Evolutionary conservation across 768 basidiomycete genomes (phyloP), one percentile per base, ranked within the genome.

Genomic region (Lactarius tabidus): DNA sequence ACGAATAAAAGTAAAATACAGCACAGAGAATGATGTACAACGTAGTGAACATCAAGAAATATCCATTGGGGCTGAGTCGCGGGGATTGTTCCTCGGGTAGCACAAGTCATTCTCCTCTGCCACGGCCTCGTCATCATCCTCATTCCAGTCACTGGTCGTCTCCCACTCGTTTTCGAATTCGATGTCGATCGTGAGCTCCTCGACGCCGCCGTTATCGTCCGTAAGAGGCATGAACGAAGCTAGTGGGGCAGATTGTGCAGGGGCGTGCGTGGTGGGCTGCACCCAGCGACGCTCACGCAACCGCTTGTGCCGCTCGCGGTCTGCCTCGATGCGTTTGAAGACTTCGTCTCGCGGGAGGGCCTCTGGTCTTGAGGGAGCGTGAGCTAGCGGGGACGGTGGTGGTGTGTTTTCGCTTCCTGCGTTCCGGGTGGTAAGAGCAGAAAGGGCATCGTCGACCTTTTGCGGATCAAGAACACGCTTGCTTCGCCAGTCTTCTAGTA

Each of bases 101-200:
- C 90, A 91, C 5, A 91, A 72, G 55, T 81, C 81, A 60, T 84
- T 85, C 74, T 93, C 89, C 70, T 92, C 90, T 26, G 73, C 74
- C 23, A 84, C 84, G 3, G 87, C 89, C 64, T 93, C 90, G 2
- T 88, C 86, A 70, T 93, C 91, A 67, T 93, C 91, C 74, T 92
- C 91, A 74, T 93, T 93, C 90, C 91, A 93, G 76, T 92, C 90
- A 69, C 91, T 92, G 58, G 89, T 91, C 48, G 90, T 85, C 74
- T 93, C 91, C 91, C 91, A 93, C 66, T 90, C 90, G 67, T 92
- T 91, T 71, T 93, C 91, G 70, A 93, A 93, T 74, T 93, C 90
- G 62, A 93, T 88, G 69, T 92, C 91, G 52, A 89, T 76, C 23
- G 85, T 78, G 41, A 86, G 70, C 72, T 89, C 87, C 45, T 84